Evolutionary conservation across 495 filamentous ascomycete species (phyloP).

Genomic region (Podospora bellae-mahoneyi): DNA sequence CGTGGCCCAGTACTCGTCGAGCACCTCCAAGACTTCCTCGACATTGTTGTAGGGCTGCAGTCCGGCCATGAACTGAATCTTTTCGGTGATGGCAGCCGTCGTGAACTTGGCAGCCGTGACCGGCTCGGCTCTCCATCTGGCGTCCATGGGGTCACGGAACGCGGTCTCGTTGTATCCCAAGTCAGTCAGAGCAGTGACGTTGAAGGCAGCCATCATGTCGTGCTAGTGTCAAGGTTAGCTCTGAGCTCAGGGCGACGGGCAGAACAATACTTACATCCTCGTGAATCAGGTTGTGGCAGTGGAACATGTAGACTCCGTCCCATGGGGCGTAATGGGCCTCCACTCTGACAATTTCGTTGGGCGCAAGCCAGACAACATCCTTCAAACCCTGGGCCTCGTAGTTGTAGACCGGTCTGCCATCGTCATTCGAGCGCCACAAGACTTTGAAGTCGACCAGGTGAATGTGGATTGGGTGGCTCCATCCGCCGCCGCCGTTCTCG

Average conservation of each 20-base stretch:
- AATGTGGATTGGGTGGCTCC: constrained; percentile 56
- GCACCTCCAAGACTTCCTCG: constrained; percentile 21
- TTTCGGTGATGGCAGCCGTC: constrained; percentile 25
- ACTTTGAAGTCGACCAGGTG: constrained; percentile 59
- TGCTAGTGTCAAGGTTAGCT: constrained; percentile 26
- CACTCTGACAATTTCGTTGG: constrained; percentile 47
- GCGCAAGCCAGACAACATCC: constrained; percentile 50
- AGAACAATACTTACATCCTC: constrained; percentile 41
- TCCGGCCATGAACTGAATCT: constrained; percentile 32
- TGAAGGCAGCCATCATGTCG: constrained; percentile 62
- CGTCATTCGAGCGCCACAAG: constrained; percentile 37
- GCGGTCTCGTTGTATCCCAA: constrained; percentile 48
- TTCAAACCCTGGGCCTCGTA: constrained; percentile 53
- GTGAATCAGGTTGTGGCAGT: constrained; percentile 57
- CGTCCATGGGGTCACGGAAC: constrained; percentile 38
- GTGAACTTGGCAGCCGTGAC: constrained; percentile 28
- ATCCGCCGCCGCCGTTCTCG: constrained; percentile 44
- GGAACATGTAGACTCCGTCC: constrained; percentile 56
- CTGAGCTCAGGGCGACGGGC: neutral
- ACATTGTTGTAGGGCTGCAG: constrained; percentile 32
- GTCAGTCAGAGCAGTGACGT: constrained; percentile 46
- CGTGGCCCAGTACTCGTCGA: constrained; percentile 26
- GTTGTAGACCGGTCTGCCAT: constrained; percentile 35
- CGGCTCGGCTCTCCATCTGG: constrained; percentile 30
- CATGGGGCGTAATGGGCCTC: constrained; percentile 51